Evolutionary conservation across 768 basidiomycete species (phyloP), one percentile per base, ranked within the genome.

Genomic region (Boletus insuetus): DNA sequence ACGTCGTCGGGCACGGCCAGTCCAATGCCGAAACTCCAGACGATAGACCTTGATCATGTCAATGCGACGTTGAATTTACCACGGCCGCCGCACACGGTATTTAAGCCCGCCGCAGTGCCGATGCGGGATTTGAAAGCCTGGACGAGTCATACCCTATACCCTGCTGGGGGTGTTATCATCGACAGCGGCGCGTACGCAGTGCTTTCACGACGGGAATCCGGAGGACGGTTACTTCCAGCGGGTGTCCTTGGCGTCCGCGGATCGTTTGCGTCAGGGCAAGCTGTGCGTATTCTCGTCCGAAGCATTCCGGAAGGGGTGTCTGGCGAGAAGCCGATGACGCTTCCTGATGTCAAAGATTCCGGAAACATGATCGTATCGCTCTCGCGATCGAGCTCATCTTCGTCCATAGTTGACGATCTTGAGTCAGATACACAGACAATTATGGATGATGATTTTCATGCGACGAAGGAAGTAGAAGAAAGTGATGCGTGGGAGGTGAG

Each of bases 141-240:
- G 97, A 96, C 96, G 29, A 85, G 86, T n/a, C 94, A 99, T 71
- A 98, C 96, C 0, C 78, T 98, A 16, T 85, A 84, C 56, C 90
- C 96, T 0, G 83, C 95, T 0, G 97, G 97, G 0, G 87, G 83
- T 41, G 83, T 98, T 41, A 77, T 95, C 66, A 88, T 98, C 59
- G 94, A 97, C 69, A 71, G 82, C 17, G 96, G 97, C 11, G 97
- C 97, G 0, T 86, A 94, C 66, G 77, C 81, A 24, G 94, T 97
- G 35, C 80, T 98, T 51, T 86, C 88, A 12, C 83, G 86, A 49
- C 82, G 88, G 29, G 88, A 93, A 66, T 93, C 91, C 5, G 96
- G 95, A 14, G 95, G 95, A 8, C 81, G 95, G 8, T 74, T 98
- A 10, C 82, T 99, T n/a, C 85, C 97, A 1, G 95, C 84, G 11